Evolutionary conservation across 2,329 filamentous ascomycete genomes (phyloP), one percentile per base, ranked within the genome.

Genomic region (Apiospora aurea): DNA sequence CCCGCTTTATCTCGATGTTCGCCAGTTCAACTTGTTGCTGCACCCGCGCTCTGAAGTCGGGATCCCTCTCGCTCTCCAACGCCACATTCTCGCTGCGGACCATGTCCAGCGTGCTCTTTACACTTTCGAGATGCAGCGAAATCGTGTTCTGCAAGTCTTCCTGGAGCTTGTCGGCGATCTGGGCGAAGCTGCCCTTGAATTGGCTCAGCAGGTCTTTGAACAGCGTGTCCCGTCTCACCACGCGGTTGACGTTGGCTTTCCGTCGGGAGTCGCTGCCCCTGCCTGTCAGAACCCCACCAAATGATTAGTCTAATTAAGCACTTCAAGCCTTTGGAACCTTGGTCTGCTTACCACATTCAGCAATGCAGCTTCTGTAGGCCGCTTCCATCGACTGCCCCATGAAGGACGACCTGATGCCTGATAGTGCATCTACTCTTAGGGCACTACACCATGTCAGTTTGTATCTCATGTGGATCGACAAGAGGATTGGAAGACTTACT

Each of bases 81-180:
- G 78, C 80, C 6, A 79, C 80, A 71, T 83, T 83, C 47, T 85
- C 83, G 21, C 74, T 77, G 2, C 82, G 76, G 10, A 85, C 70
- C 3, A 85, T 81, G 41, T 83, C 76, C 57, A 85, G 74, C 0
- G 78, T 81, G 6, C 70, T 73, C 10, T 70, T 69, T 5, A 84
- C 76, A 10, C 74, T 72, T 5, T 70, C 71, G 1, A 84, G 46
- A 26, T 83, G 79, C 0, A 70, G 67, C 1, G 69, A 14, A 0
- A 79, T 73, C 0, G 69, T 73, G 0, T 70, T 57, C 1, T 71
- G n/a, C 2, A 81, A 72, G 7, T 75, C 71, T 1, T 71, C 29
- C 34, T 83, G 77, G 0, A 80, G 72, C 0, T 47, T 26, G 18
- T 67, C 66, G 14, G 66, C 66, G 14, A 67, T 18, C 41, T 16